Conservation (phyloP, 768 basidiomycete genomes). For the Auricularia sp. region DNA sequence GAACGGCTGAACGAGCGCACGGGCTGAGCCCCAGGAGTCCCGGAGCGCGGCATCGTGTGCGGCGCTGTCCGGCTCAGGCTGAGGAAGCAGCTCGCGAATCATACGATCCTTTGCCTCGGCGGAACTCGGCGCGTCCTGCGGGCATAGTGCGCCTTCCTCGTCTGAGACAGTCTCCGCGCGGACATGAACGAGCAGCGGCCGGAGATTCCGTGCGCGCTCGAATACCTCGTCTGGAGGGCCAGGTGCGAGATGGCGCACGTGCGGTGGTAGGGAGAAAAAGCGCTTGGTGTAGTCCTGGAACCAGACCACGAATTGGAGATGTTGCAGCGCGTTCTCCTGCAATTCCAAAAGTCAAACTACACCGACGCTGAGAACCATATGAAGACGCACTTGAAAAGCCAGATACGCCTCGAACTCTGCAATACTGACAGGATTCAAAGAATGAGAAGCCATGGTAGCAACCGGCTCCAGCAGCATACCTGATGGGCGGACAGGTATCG, state of each 20-base stretch:
- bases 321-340: constrained; percentile 24
- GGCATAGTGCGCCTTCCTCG: background rate
- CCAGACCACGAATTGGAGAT: constrained; percentile 28
- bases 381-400: constrained; percentile 4
- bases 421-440: constrained; percentile 14
- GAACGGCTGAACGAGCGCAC: constrained; percentile 11
- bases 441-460: background rate
- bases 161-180: background rate
- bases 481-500: constrained; percentile 30
- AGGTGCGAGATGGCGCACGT: constrained; percentile 11
- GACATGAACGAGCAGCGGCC: constrained; percentile 1
- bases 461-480: constrained; percentile 13
- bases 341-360: too few relatives aligned
- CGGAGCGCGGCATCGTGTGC: background rate
- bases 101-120: background rate
- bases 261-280: constrained; percentile 19
- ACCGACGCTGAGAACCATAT: background rate
- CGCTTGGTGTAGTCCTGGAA: constrained; percentile 28
- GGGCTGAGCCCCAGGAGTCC: background rate
- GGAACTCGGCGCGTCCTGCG: background rate
- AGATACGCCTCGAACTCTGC: constrained; percentile 20
- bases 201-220: constrained; percentile 1
- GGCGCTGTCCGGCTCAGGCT: background rate
- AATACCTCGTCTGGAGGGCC: background rate
- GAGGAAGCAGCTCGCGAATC: background rate